Conservation (phyloP, 768 basidiomycete species). For the Boletus subcaerulescens region DNA sequence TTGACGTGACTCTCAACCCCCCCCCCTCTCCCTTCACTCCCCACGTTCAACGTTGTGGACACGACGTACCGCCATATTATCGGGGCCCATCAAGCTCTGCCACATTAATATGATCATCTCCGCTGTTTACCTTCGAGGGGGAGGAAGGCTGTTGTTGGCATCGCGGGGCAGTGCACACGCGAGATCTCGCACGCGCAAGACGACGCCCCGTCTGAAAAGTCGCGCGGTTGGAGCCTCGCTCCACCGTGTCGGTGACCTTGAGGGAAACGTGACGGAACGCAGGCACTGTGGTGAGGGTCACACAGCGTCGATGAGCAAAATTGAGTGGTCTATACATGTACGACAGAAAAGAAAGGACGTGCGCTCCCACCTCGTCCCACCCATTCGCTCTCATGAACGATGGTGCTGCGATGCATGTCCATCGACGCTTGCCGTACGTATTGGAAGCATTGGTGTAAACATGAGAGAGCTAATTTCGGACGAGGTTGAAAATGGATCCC, state of each 20-base stretch:
- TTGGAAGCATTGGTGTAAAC: neutral
- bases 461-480: neutral
- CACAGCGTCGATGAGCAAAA: neutral
- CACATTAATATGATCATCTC: constrained; percentile 15
- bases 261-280: neutral
- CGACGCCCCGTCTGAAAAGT: neutral
- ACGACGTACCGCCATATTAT: neutral
- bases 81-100: constrained; percentile 6
- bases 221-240: neutral
- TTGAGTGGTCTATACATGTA: neutral
- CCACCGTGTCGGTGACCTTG: neutral
- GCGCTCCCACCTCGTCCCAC: constrained; percentile 1
- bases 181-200: constrained; percentile 1
- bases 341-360: neutral
- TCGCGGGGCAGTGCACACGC: neutral
- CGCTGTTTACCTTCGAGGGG: constrained; percentile 10
- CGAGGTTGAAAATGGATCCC: no score
- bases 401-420: neutral
- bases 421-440: neutral
- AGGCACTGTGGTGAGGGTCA: neutral
- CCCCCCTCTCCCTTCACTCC: neutral
- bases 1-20: neutral
- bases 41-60: neutral
- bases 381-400: neutral
- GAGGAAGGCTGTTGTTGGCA: neutral